Base-by-base conservation (phyloP, 257 asterid genomes). In the Solanum phureja region DNA sequence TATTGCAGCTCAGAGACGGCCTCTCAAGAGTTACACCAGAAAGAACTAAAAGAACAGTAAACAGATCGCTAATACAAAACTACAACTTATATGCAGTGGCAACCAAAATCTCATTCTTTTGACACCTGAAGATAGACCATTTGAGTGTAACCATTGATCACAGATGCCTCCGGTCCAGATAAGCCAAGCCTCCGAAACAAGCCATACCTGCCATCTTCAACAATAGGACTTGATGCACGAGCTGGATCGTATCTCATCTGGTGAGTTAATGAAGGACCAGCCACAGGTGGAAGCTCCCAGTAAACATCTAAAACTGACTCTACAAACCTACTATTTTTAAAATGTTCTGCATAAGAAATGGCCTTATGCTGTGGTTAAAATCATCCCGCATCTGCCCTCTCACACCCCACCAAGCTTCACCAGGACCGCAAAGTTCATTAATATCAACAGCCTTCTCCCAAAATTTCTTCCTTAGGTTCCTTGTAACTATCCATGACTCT, bases 331-430 rank as follows among this genome's bases (percentile, higher is more conserved):
- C 99, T 95, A 87, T 97, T 97, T 88, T 94, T 69, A 74, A 95
- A 96, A 90, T 96, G 99, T 86, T 94, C 92, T 4, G 87, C 37
- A 44, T 90, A 90, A 29, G 95, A 77, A 37, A 96, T 97, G 60
- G 94, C 92, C 90, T 93, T 92, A 93, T 95, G 56, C 97, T 94
- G 91, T 95, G 99, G 92, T 96, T 95, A 76, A 97, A 97, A 88
- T 96, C 93, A 58, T 96, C 99, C 10, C 96, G 98, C 98, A 94
- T 92, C 35, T 95, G 87, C 83, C 99, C 99, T 87, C 94, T 89
- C 11, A 95, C 98, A 5, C 99, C 99, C 99, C 99, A 95, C 99
- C 99, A 97, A 85, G 96, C 96, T 87, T 97, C 99, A 73, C 94
- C 98, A 0, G 98, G 93, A 79, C 98, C 98, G 85, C 98, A 97